A percentile compares a stretch with the other conserved stretches of the same genome.
Evolutionary conservation across 2,329 filamentous ascomycete genomes (phyloP).

Genomic region (Grosmannia huntii): DNA sequence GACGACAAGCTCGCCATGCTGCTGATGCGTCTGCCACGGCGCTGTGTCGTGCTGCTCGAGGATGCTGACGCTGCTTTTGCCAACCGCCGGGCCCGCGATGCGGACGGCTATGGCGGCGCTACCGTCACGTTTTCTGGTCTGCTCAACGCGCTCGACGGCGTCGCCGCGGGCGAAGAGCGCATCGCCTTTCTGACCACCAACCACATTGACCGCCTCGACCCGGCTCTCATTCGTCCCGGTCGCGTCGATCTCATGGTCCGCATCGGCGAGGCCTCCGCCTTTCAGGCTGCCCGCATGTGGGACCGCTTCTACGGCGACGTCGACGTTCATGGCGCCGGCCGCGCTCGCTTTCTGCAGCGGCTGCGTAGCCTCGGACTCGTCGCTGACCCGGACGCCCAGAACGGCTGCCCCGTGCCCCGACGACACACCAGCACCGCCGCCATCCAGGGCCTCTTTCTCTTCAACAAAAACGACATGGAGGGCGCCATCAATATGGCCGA

Average conservation of each 20-base stretch:
- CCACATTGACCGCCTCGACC: conserved; percentile 78
- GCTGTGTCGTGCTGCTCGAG: conserved; percentile 73
- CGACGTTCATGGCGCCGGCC: conserved; percentile 49
- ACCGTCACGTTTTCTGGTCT: conserved; percentile 92
- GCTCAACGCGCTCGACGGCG: conserved; percentile 73
- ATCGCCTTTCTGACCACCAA: conserved; percentile 93
- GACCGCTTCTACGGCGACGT: conserved; percentile 86
- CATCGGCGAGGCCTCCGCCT: conserved; percentile 74
- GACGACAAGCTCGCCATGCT: conserved; percentile 82
- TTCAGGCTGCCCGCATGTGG: conserved; percentile 82
- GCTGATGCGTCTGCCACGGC: conserved; percentile 69
- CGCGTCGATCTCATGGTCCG: conserved; percentile 87
- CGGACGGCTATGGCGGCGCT: conserved; percentile 74
- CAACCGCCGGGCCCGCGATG: conserved; percentile 63
- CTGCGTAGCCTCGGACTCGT: conserved; percentile 61
- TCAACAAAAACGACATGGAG: conserved; percentile 83
- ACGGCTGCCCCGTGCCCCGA: conserved; percentile 17
- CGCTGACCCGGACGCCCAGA: conserved; percentile 18
- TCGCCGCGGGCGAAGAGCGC: conserved; percentile 89
- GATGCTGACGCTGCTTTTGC: conserved; percentile 86
- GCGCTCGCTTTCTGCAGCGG: conserved; percentile 55
- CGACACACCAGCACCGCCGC: conserved; percentile 71
- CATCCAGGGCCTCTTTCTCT: conserved; percentile 86
- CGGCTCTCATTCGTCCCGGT: conserved; percentile 79
- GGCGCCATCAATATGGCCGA: conserved; percentile 75